Evolutionary conservation across 257 asterid genomes (phyloP), one percentile per base, ranked within the genome.

Genomic region (Solanum medicagineum): DNA sequence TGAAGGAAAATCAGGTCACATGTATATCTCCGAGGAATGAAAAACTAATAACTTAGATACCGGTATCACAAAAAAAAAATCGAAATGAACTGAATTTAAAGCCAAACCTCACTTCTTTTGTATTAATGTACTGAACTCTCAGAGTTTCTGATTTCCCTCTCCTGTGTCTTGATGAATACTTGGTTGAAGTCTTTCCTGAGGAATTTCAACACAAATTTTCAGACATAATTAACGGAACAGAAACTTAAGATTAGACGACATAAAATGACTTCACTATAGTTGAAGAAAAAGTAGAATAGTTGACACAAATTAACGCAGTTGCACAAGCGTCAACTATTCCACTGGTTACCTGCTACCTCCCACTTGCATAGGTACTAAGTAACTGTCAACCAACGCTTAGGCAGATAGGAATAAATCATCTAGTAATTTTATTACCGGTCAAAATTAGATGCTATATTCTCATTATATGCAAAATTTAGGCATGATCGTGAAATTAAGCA

Each of bases 141-240:
- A 91, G 89, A 82, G 99, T 95, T 88, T 95, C 99, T 12, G 99
- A 95, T 87, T 92, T 95, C 82, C 99, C 98, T 91, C 99, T 90
- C 88, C 93, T 90, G 85, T 95, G 99, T 85, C 89, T 92, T 40
- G 49, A 7, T 6, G 91, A 86, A 80, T 53, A 84, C 20, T 82
- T 91, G 44, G 83, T 89, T 17, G 91, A 74, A 54, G 86, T 88
- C 75, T 88, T 91, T 86, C 96, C 97, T 93, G 91, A 71, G 19
- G 53, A 24, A 14, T 13, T 49, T 22, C 22, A 22, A n/a, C 1
- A 22, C 81, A 74, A 74, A 47, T 47, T n/a, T 49, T 75, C 60
- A 75, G 15, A 26, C 20, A 63, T 63, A 24, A 14, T 63, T 63
- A 24, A 12, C 42, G 2, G 45, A 29, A 29, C 5, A 66, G 36